Evolutionary conservation across 2,329 filamentous ascomycete genomes (phyloP).

Genomic region (Pestalotiopsis sp.): DNA sequence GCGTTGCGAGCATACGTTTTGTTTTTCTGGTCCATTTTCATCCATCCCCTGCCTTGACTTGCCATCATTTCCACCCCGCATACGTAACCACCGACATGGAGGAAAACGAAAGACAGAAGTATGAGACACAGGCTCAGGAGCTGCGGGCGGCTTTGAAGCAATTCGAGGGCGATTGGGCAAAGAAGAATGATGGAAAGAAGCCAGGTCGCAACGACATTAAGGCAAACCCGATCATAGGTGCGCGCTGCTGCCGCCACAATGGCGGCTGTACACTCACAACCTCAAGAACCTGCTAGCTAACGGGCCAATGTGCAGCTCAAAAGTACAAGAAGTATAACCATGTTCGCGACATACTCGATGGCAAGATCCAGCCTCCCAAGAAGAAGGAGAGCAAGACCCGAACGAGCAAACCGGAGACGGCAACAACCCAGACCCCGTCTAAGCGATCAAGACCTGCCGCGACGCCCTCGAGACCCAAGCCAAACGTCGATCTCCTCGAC

Average conservation of each 20-base stretch:
- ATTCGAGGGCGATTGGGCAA: conserved; percentile 73
- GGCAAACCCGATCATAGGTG: conserved; percentile 71
- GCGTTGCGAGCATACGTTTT: neutral
- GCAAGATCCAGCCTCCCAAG: conserved; percentile 48
- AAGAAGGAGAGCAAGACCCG: conserved; percentile 40
- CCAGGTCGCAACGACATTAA: conserved; percentile 78
- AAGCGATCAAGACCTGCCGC: conserved; percentile 52
- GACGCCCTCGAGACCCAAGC: conserved; percentile 49
- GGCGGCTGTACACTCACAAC: neutral
- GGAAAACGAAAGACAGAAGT: conserved; percentile 42
- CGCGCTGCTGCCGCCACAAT: conserved; percentile 17
- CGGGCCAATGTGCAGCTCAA: conserved; percentile 48
- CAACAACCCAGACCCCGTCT: conserved; percentile 47
- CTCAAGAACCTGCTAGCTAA: neutral
- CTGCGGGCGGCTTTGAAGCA: conserved; percentile 73
- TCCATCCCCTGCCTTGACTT: neutral
- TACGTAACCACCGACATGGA: conserved; percentile 44
- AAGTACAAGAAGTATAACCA: conserved; percentile 81
- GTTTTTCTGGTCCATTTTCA: neutral
- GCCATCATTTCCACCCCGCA: neutral
- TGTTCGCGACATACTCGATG: conserved; percentile 60
- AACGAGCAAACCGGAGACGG: conserved; percentile 45
- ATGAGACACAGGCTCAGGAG: conserved; percentile 53
- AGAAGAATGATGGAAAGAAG: conserved; percentile 66
- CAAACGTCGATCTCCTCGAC: conserved; percentile 34